Evolutionary conservation across 441 rosid species (phyloP).

Genomic region (Gossypium trilobum): DNA sequence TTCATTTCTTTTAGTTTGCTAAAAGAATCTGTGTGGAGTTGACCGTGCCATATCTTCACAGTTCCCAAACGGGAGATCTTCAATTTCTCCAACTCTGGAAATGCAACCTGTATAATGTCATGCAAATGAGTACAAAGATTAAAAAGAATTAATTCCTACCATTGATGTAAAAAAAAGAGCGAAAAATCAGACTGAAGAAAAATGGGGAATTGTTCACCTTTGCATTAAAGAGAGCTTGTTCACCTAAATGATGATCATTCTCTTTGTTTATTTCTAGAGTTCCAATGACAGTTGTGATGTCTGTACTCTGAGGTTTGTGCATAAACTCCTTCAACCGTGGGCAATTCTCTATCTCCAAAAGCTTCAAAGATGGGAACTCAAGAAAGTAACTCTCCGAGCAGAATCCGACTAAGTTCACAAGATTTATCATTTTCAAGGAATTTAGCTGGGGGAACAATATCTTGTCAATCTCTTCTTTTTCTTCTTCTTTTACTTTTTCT

Average conservation of each 20-base stretch:
- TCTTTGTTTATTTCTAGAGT: background rate
- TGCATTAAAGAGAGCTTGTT: background rate
- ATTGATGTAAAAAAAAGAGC: background rate
- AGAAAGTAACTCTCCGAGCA: background rate
- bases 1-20: constrained; percentile 7
- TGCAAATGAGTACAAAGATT: background rate
- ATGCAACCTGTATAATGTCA: constrained; percentile 12
- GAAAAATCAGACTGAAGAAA: background rate
- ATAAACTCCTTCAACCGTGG: constrained; percentile 11
- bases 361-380: constrained; percentile 10
- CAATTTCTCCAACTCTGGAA: constrained; percentile 17
- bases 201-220: background rate
- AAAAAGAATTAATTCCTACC: background rate
- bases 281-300: background rate
- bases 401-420: constrained; percentile 5
- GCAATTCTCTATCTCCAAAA: constrained; percentile 10
- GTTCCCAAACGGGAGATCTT: background rate
- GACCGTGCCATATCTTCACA: constrained; percentile 4
- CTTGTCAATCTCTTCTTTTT: background rate
- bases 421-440: constrained; percentile 6
- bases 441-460: background rate
- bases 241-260: background rate
- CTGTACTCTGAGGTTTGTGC: constrained; percentile 6
- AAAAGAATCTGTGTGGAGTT: background rate
- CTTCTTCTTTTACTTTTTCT: background rate